Percentiles rank a stretch among this genome's conserved stretches.
phyloP scores from a whole-genome alignment of 768 basidiomycete genomes.

The Termitomyces heimii region DNA sequence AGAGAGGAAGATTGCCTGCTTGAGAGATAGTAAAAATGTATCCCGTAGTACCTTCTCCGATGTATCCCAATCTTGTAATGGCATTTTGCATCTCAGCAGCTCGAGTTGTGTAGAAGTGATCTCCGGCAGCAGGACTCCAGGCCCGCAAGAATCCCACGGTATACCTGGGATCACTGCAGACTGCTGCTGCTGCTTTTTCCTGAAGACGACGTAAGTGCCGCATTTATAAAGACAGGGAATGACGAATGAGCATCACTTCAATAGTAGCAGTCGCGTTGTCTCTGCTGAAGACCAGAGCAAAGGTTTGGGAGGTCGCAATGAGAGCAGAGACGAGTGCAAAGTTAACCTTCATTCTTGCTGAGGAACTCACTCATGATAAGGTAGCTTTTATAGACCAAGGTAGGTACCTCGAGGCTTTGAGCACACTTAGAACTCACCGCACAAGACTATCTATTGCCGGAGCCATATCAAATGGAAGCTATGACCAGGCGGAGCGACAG shows the following conservation, averaged over 20 bases:
- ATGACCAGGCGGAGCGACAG: background rate
- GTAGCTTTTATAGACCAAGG: background rate
- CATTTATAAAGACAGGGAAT: background rate
- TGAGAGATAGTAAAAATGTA: conserved; percentile 8
- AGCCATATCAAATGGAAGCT: background rate
- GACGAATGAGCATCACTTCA: background rate
- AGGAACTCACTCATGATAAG: background rate
- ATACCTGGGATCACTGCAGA: conserved; percentile 7
- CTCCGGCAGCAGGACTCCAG: background rate
- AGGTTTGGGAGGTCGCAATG: background rate
- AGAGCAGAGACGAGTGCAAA: background rate
- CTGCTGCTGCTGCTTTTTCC: background rate
- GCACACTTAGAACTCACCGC: background rate
- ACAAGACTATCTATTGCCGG: background rate
- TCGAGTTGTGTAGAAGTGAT: conserved; percentile 13
- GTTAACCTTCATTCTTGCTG: background rate
- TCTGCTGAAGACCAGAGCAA: background rate
- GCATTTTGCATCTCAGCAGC: conserved; percentile 10
- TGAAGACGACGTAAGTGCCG: background rate
- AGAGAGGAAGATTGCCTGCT: conserved; percentile 13
- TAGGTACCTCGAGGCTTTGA: background rate
- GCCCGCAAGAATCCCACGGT: conserved; percentile 8
- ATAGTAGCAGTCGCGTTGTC: background rate
- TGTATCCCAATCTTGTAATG: conserved; percentile 6
- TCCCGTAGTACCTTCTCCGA: conserved; percentile 12